These are phyloP conservation scores for Crotalaria pallida DNA, from an alignment of 306 rosid genomes.

Conservation along the genomic window DNA sequence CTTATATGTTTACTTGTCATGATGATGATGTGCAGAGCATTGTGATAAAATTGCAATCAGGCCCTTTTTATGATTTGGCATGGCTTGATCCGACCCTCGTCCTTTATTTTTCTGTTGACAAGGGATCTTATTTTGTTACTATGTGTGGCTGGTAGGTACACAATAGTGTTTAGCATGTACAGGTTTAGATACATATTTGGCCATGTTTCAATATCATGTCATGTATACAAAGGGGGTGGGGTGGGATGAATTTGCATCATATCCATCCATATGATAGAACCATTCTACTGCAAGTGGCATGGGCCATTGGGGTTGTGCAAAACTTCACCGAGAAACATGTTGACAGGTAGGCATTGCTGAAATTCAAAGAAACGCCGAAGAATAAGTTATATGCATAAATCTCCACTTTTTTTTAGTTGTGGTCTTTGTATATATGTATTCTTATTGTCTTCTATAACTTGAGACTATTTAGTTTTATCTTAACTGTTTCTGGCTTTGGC, in stretches of 20 bases:
- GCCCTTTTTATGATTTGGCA: constrained; percentile 26
- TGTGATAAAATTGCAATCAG: constrained; percentile 36
- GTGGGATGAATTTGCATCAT: constrained; percentile 24
- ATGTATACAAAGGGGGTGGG: constrained; percentile 28
- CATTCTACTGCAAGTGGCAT: constrained; percentile 18
- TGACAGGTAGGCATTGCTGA: constrained; percentile 28
- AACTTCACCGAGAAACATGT: constrained; percentile 17
- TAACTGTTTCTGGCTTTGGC: not conserved
- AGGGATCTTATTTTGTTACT: constrained; percentile 53
- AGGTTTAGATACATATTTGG: constrained; percentile 46
- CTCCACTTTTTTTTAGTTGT: not conserved
- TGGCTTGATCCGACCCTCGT: constrained; percentile 37
- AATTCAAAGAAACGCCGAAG: constrained; percentile 25
- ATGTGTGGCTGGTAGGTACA: constrained; percentile 46
- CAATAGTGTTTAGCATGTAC: constrained; percentile 44
- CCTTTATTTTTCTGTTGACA: constrained; percentile 32
- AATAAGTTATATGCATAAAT: constrained; percentile 34
- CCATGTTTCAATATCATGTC: constrained; percentile 37
- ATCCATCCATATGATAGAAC: constrained; percentile 25
- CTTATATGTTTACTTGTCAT: constrained; percentile 27
- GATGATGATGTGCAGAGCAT: constrained; percentile 33
- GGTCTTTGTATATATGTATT: constrained; percentile 18
- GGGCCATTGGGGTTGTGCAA: constrained; percentile 17
- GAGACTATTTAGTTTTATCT: not conserved
- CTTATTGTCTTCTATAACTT: not conserved